Conservation (phyloP, 225 moss, liverwort and hornwort species). For the Pseudisothecium myosuroides region DNA sequence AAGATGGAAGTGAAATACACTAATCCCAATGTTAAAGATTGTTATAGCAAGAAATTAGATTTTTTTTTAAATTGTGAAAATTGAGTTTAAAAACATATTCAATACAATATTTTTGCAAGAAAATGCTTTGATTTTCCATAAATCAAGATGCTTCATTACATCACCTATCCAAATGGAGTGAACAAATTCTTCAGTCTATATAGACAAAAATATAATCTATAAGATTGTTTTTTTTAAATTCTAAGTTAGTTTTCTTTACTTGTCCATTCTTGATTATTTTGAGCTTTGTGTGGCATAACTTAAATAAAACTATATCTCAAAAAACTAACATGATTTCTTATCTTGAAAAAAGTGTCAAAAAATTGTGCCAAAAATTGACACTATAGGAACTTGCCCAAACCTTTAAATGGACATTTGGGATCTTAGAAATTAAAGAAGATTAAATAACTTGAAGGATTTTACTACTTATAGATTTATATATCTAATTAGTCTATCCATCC, state of each 20-base stretch:
- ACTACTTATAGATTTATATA: background rate
- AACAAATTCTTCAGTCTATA: background rate
- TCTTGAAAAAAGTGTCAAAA: too few relatives aligned
- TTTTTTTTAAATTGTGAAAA: background rate
- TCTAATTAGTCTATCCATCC: background rate
- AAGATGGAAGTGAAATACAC: background rate
- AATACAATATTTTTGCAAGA: background rate
- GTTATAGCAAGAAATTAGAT: background rate
- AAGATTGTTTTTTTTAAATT: too few relatives aligned
- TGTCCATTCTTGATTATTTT: too few relatives aligned
- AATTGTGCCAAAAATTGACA: too few relatives aligned
- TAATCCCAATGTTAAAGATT: background rate
- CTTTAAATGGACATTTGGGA: too few relatives aligned
- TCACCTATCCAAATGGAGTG: background rate
- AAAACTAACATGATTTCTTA: too few relatives aligned
- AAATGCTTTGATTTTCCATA: background rate
- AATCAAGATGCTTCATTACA: background rate
- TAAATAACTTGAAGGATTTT: background rate
- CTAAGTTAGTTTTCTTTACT: too few relatives aligned
- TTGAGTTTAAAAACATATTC: background rate
- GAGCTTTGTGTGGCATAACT: too few relatives aligned
- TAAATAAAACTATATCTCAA: too few relatives aligned
- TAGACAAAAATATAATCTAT: background rate
- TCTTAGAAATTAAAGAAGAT: background rate
- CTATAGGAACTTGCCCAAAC: too few relatives aligned